Conservation (phyloP, 1,139 yeast genomes). For the Sugiyamaella japonica region DNA sequence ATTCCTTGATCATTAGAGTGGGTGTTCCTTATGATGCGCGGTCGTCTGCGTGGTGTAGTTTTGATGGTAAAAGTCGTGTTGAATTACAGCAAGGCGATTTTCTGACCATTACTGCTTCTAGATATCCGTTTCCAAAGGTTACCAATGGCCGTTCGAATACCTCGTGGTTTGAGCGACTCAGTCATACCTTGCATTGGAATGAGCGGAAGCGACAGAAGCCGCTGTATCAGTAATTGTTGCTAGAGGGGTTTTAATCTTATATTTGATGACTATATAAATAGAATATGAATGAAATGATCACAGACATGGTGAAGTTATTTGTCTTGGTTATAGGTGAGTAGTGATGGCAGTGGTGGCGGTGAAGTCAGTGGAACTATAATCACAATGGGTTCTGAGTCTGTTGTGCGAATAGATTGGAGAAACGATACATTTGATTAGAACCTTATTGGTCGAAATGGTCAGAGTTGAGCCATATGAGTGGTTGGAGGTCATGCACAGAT, state of each 20-base stretch:
- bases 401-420: too few species aligned
- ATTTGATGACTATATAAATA: background rate
- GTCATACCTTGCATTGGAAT: slow-evolving; percentile 56
- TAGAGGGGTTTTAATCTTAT: background rate
- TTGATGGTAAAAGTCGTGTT: slow-evolving; percentile 74
- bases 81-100: slow-evolving; percentile 69
- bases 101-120: slow-evolving; percentile 67
- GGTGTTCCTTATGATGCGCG: slow-evolving; percentile 69
- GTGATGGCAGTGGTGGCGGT: too few species aligned
- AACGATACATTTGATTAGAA: too few species aligned
- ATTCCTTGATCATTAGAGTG: slow-evolving; percentile 62
- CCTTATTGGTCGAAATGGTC: too few species aligned
- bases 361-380: too few species aligned
- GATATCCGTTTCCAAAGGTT: slow-evolving; percentile 77
- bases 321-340: too few species aligned
- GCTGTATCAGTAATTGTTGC: slow-evolving; percentile 7
- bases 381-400: too few species aligned
- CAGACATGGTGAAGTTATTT: too few species aligned
- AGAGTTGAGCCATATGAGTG: too few species aligned
- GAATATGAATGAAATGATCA: background rate
- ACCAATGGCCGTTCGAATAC: slow-evolving; percentile 45
- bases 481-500: too few species aligned
- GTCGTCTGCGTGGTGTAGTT: slow-evolving; percentile 75
- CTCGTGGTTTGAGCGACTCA: slow-evolving; percentile 52
- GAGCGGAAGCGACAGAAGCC: slow-evolving; percentile 48